Percentiles rank a stretch among this genome's conserved stretches.
Evolutionary conservation across 768 basidiomycete species (phyloP).

Genomic region (Suillus subaureus): DNA sequence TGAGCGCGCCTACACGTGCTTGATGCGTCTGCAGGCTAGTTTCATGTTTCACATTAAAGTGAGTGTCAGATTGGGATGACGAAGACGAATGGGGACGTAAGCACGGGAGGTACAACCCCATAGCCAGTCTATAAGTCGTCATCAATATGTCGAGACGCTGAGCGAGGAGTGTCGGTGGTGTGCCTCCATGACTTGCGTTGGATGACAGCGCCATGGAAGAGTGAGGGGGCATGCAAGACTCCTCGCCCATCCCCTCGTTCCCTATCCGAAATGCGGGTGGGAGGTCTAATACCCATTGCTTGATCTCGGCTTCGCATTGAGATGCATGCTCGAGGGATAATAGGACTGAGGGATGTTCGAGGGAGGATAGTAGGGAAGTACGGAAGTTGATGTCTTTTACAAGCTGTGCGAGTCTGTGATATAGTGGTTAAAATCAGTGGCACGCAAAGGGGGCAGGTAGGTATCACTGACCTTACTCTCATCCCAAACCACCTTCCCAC

Average conservation of each 20-base stretch:
- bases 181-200: slow-evolving; percentile 17
- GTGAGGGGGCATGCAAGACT: background rate
- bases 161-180: slow-evolving; percentile 42
- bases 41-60: slow-evolving; percentile 5
- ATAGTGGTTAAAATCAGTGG: slow-evolving; percentile 8
- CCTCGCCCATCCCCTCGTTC: slow-evolving; percentile 19
- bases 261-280: slow-evolving; percentile 52
- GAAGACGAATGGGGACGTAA: slow-evolving; percentile 35
- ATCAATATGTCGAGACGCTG: slow-evolving; percentile 65
- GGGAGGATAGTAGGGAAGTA: background rate
- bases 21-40: slow-evolving; percentile 40
- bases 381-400: slow-evolving; percentile 55
- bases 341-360: slow-evolving; percentile 18
- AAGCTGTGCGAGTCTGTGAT: slow-evolving; percentile 57
- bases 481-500: slow-evolving; percentile 53
- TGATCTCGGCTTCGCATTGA: slow-evolving; percentile 57
- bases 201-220: slow-evolving; percentile 7
- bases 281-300: slow-evolving; percentile 53
- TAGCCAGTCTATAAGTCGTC: slow-evolving; percentile 58
- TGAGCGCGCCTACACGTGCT: slow-evolving; percentile 58
- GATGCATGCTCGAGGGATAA: slow-evolving; percentile 64
- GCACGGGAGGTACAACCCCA: slow-evolving; percentile 73
- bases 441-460: background rate
- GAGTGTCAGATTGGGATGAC: slow-evolving; percentile 19
- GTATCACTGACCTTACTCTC: slow-evolving; percentile 45